Evolutionary conservation across 495 filamentous ascomycete species (phyloP).

Genomic region (Xylaria venustula): DNA sequence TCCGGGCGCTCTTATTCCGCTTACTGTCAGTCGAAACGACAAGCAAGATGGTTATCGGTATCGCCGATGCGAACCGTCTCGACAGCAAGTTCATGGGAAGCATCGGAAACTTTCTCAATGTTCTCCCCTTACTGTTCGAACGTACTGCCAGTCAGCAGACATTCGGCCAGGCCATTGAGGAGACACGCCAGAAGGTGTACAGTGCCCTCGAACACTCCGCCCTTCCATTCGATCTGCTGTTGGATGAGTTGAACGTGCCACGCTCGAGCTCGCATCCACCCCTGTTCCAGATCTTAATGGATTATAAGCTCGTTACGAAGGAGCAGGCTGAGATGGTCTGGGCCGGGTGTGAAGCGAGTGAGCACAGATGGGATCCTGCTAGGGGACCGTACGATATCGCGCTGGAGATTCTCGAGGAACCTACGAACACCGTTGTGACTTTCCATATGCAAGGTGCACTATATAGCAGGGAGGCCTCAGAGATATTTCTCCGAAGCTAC

Average conservation of each 20-base stretch:
- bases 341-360: background rate
- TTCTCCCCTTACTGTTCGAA: background rate
- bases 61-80: conserved; percentile 36
- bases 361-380: too few relatives aligned
- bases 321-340: background rate
- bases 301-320: conserved; percentile 9
- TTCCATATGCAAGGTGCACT: too few relatives aligned
- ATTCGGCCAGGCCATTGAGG: background rate
- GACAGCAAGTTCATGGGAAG: background rate
- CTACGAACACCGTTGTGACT: too few relatives aligned
- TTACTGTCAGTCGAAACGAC: conserved; percentile 26
- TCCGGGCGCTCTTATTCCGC: conserved; percentile 31
- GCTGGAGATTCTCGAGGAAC: too few relatives aligned
- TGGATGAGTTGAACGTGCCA: conserved; percentile 23
- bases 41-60: conserved; percentile 32
- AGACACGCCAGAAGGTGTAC: background rate
- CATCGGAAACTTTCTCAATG: background rate
- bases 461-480: too few relatives aligned
- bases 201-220: conserved; percentile 17
- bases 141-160: background rate
- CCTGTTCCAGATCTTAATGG: conserved; percentile 19
- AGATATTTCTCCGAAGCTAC: too few relatives aligned
- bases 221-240: conserved; percentile 27
- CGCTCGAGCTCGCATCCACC: conserved; percentile 5
- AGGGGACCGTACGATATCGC: too few relatives aligned